Conservation (phyloP, 2,329 filamentous ascomycete species). For the Aspergillus flavus region DNA sequence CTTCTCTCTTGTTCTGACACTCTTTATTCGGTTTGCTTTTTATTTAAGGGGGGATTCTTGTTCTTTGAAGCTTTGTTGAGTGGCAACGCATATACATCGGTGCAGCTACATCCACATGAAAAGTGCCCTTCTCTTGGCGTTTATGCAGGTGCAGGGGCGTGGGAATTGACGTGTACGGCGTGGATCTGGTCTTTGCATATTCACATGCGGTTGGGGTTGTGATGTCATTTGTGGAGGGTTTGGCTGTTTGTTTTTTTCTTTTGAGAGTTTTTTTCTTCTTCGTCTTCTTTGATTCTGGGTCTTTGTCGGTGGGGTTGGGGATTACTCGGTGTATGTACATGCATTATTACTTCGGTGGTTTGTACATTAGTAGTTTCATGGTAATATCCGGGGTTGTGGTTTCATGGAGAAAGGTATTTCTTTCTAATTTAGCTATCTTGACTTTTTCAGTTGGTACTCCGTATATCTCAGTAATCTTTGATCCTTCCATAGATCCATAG, state of each 20-base stretch:
- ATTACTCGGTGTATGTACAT: neutral
- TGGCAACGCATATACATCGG: neutral
- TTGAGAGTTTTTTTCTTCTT: neutral
- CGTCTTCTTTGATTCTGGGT: neutral
- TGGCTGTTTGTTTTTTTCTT: neutral
- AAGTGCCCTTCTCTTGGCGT: neutral
- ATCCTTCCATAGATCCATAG: conserved; percentile 13
- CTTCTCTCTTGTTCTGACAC: neutral
- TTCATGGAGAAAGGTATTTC: neutral
- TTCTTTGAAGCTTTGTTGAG: neutral
- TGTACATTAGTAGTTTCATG: neutral
- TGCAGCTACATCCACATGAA: neutral
- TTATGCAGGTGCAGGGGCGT: neutral
- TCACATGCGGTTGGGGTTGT: neutral
- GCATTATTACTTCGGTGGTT: too few species aligned
- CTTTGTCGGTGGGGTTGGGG: neutral
- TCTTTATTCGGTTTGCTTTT: neutral
- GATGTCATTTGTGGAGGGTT: neutral
- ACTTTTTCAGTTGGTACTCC: neutral
- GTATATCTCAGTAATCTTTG: too few species aligned
- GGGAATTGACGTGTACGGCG: neutral
- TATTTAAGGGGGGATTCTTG: neutral
- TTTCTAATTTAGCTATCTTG: neutral
- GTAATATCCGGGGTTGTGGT: neutral
- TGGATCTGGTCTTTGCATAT: neutral